Percentiles rank a stretch among this genome's conserved stretches.
Evolutionary conservation across 2,329 filamentous ascomycete species (phyloP).

Genomic region (Aspergillus sp.): DNA sequence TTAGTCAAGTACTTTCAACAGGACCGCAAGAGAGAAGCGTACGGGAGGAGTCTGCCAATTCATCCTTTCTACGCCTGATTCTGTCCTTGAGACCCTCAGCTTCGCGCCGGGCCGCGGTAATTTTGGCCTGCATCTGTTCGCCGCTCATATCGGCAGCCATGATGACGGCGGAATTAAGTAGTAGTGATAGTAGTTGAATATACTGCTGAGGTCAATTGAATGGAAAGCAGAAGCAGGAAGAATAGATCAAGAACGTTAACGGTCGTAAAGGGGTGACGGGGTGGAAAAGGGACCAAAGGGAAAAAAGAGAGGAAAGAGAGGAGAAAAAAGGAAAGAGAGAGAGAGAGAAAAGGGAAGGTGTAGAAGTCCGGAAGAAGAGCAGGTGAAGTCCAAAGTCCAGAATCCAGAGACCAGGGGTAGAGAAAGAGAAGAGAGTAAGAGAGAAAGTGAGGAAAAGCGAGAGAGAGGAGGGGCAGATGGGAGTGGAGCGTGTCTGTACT

Average conservation of each 20-base stretch:
- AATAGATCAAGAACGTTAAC: not conserved
- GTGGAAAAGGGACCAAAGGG: constrained; percentile 3
- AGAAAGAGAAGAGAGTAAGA: constrained; percentile 3
- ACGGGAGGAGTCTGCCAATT: constrained; percentile 96
- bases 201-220: constrained; percentile 21
- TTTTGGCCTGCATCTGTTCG: constrained; percentile 77
- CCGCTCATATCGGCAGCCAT: constrained; percentile 44
- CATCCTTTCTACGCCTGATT: constrained; percentile 99
- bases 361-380: not conserved
- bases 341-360: constrained; percentile 4
- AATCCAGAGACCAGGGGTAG: constrained; percentile 1
- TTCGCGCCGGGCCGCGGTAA: constrained; percentile 87
- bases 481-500: constrained; percentile 15
- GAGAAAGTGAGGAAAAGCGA: constrained; percentile 1
- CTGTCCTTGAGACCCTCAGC: constrained; percentile 95
- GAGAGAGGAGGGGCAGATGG: constrained; percentile 13
- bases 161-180: constrained; percentile 6
- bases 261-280: constrained; percentile 5
- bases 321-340: constrained; percentile 2
- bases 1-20: constrained; percentile 14
- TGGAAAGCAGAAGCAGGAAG: constrained; percentile 4
- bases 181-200: not conserved
- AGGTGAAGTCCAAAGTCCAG: too few relatives aligned
- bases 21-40: constrained; percentile 41
- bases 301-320: constrained; percentile 6